A percentile compares a stretch with the other conserved stretches of the same genome.
These are phyloP conservation scores for Talaromyces thailandensis DNA, from an alignment of 495 filamentous ascomycete genomes.

Conservation along the genomic window DNA sequence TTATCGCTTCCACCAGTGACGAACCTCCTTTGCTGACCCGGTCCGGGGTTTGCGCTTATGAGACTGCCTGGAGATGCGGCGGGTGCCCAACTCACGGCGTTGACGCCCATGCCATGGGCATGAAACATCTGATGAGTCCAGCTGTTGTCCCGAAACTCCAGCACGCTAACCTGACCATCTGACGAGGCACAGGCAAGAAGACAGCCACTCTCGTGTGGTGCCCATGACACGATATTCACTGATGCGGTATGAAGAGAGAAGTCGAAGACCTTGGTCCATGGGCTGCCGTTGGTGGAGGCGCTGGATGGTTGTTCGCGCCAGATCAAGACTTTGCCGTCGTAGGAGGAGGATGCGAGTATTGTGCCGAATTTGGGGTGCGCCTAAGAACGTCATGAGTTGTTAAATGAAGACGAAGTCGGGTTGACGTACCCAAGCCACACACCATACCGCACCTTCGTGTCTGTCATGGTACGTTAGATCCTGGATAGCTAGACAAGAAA, in stretches of 20 bases:
- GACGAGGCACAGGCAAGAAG: constrained; percentile 89
- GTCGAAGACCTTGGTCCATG: constrained; percentile 79
- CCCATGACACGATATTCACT: constrained; percentile 94
- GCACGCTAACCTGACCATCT: constrained; percentile 84
- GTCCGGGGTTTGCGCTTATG: constrained; percentile 57
- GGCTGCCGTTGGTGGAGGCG: constrained; percentile 31
- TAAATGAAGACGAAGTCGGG: constrained; percentile 1
- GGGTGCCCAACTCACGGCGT: constrained; percentile 92
- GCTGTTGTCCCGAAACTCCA: constrained; percentile 91
- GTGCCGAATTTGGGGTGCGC: constrained; percentile 97
- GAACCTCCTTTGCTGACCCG: constrained; percentile 61
- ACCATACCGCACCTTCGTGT: constrained; percentile 94
- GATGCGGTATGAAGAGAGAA: constrained; percentile 86
- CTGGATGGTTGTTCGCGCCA: constrained; percentile 76
- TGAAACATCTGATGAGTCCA: constrained; percentile 81
- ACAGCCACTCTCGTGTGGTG: constrained; percentile 92
- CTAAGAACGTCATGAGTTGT: constrained; percentile 21
- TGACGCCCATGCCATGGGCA: constrained; percentile 87
- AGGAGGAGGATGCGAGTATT: constrained; percentile 87
- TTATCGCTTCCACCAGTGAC: constrained; percentile 94
- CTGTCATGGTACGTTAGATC: constrained; percentile 30
- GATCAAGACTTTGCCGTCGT: constrained; percentile 97
- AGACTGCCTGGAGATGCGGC: constrained; percentile 69
- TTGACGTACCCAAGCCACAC: constrained; percentile 73
- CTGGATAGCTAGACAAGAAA: neutral